phyloP scores from a whole-genome alignment of 1,139 yeast species.

The Wickerhamiella infanticola region DNA sequence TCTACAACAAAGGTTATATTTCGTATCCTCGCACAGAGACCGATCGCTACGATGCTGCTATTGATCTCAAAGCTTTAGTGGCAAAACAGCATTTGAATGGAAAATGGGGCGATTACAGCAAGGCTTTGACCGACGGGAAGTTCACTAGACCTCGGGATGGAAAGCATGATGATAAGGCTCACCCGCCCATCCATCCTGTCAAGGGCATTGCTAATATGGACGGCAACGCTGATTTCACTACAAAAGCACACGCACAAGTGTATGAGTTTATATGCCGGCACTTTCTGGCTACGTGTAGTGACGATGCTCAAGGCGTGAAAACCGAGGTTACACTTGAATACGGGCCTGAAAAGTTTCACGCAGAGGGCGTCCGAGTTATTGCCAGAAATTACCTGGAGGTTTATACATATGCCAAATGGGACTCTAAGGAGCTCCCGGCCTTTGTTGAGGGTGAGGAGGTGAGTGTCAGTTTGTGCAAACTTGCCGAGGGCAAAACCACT shows the following conservation, averaged over 20 bases:
- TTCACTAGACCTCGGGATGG: conserved; percentile 63
- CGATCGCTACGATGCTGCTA: conserved; percentile 60
- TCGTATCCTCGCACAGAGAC: conserved; percentile 98
- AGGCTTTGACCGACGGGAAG: conserved; percentile 21
- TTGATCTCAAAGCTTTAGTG: conserved; percentile 51
- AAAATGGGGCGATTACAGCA: conserved; percentile 38
- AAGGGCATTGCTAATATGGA: conserved; percentile 13
- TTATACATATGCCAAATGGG: conserved; percentile 71
- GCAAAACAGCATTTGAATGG: conserved; percentile 37
- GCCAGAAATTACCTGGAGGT: conserved; percentile 69
- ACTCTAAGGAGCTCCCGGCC: conserved; percentile 47
- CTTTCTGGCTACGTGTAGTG: conserved; percentile 82
- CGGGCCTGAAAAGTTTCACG: conserved; percentile 59
- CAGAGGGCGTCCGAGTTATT: conserved; percentile 56
- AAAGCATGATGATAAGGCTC: conserved; percentile 81
- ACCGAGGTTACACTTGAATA: conserved; percentile 53
- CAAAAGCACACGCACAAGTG: conserved; percentile 38
- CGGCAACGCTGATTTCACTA: conserved; percentile 18
- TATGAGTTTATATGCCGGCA: conserved; percentile 80
- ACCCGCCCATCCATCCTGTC: conserved; percentile 96
- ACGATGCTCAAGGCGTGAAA: conserved; percentile 68
- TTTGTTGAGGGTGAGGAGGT: conserved; percentile 44
- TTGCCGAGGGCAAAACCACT: conserved; percentile 61
- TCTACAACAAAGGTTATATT: conserved; percentile 72
- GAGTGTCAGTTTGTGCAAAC: conserved; percentile 36